Conservation (phyloP, 2,329 filamentous ascomycete species). For the Drechslerella coelobrocha region DNA sequence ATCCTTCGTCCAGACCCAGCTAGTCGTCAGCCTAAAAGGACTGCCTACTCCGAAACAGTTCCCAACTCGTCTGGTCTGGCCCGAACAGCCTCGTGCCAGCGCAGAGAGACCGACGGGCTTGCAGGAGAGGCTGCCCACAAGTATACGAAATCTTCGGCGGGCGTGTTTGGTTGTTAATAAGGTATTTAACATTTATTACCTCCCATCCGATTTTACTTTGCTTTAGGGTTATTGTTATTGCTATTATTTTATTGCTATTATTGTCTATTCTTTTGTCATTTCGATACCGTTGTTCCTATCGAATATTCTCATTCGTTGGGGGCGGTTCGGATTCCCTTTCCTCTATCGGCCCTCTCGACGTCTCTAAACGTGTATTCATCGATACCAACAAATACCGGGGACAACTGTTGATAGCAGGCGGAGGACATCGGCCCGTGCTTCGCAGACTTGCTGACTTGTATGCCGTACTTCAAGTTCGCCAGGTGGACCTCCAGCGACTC, state of each 20-base stretch:
- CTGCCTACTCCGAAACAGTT: slow-evolving; percentile 1
- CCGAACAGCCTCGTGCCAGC: not conserved
- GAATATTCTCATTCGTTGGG: slow-evolving; percentile 10
- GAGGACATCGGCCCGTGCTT: not conserved
- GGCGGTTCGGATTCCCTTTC: slow-evolving; percentile 38
- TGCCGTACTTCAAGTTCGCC: not conserved
- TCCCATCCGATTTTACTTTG: not conserved
- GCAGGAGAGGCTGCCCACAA: too few species aligned
- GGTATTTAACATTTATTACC: not conserved
- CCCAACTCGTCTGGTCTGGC: not conserved
- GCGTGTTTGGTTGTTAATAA: too few species aligned
- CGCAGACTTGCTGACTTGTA: slow-evolving; percentile 7
- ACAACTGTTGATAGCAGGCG: not conserved
- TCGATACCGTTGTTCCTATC: not conserved
- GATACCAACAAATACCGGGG: not conserved
- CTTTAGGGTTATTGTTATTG: not conserved
- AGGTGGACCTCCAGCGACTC: slow-evolving; percentile 1
- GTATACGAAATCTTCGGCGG: too few species aligned
- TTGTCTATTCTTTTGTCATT: not conserved
- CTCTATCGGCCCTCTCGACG: slow-evolving; percentile 26
- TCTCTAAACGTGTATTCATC: slow-evolving; percentile 11
- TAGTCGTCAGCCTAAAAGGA: not conserved
- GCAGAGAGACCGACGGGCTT: too few species aligned
- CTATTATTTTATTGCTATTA: not conserved
- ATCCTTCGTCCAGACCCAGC: slow-evolving; percentile 7